These are phyloP conservation scores for Aspergillus affinis DNA, from an alignment of 495 filamentous ascomycete genomes.

Conservation along the genomic window DNA sequence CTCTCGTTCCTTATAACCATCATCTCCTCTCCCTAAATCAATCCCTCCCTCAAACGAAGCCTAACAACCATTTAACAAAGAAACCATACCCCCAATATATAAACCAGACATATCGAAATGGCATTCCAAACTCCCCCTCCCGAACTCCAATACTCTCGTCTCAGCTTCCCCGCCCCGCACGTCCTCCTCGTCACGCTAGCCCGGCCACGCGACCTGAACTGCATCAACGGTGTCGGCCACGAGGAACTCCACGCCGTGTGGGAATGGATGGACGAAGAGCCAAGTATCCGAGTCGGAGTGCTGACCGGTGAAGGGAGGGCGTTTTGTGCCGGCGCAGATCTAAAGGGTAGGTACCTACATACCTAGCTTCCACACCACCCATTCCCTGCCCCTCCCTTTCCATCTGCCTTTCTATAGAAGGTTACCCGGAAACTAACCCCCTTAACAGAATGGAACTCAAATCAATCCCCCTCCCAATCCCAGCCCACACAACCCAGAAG, in stretches of 20 bases:
- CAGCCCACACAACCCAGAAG: conserved; percentile 3
- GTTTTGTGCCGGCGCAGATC: conserved; percentile 60
- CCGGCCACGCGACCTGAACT: conserved; percentile 47
- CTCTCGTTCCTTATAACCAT: conserved; percentile 8
- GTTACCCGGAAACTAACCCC: no score
- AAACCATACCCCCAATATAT: neutral
- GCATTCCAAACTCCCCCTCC: conserved; percentile 39
- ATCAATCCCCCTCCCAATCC: neutral
- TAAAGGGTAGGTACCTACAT: conserved; percentile 46
- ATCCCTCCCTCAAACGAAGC: neutral
- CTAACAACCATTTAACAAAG: neutral
- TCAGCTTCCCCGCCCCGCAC: conserved; percentile 48
- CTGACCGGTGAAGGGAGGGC: conserved; percentile 56
- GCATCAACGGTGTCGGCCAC: conserved; percentile 52
- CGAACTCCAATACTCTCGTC: conserved; percentile 32
- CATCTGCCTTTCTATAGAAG: no score
- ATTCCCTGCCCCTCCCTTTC: no score
- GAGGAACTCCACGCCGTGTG: conserved; percentile 52
- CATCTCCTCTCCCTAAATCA: neutral
- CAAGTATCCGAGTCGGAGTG: conserved; percentile 52
- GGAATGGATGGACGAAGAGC: conserved; percentile 58
- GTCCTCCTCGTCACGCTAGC: conserved; percentile 51
- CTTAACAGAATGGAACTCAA: conserved; percentile 43
- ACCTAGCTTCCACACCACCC: no score
- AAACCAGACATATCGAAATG: conserved; percentile 8